These are phyloP conservation scores for Pachyrhizus erosus DNA, from an alignment of 306 rosid genomes.

Conservation along the genomic window DNA sequence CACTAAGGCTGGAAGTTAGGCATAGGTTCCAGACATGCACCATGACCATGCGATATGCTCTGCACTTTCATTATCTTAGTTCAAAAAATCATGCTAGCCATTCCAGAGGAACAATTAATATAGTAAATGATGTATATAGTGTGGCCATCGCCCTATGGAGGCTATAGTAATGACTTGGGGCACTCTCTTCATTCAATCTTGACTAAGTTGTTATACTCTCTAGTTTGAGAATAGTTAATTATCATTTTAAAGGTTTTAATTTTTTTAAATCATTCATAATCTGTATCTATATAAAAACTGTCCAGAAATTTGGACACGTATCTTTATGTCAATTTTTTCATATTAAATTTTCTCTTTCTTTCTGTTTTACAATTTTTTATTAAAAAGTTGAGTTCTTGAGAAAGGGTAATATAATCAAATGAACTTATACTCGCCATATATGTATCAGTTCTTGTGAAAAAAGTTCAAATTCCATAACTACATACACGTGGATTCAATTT, in stretches of 20 bases:
- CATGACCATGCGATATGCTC: not conserved
- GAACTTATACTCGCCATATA: not conserved
- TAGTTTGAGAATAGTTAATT: not conserved
- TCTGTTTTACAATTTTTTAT: no score
- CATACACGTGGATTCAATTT: not conserved
- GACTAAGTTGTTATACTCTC: not conserved
- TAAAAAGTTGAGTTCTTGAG: no score
- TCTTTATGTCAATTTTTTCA: no score
- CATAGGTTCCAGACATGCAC: not conserved
- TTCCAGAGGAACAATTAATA: not conserved
- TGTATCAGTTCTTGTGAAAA: not conserved
- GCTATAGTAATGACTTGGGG: not conserved
- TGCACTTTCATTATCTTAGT: not conserved
- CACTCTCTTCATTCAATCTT: not conserved
- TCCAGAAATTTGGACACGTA: no score
- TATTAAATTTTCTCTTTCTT: no score
- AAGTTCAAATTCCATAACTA: not conserved
- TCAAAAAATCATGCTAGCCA: not conserved
- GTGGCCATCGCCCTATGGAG: not conserved
- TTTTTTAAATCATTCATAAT: no score
- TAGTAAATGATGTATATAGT: not conserved
- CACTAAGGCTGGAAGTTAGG: not conserved
- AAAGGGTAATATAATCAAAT: no score
- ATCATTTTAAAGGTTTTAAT: no score
- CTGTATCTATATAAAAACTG: no score